Conservation (phyloP, 75 land plant species). For the Selaginella moellendorffii region DNA sequence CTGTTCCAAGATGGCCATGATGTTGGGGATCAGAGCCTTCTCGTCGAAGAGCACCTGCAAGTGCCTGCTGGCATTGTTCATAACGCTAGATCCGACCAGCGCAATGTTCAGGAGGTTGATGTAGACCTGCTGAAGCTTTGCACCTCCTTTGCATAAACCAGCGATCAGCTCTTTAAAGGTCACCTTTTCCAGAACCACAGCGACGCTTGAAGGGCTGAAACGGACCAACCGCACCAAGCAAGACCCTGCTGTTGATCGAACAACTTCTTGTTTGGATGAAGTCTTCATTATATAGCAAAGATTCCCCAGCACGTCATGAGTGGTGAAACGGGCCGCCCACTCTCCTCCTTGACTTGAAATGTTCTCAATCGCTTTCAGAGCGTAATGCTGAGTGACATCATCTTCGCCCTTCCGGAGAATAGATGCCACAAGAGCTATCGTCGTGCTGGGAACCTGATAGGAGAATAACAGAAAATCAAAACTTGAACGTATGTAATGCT, state of each 20-base stretch:
- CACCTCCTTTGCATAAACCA: conserved; percentile 43
- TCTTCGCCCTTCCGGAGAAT: conserved; percentile 92
- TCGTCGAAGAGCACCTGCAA: conserved; percentile 60
- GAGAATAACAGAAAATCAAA: too few species aligned
- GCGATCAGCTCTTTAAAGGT: conserved; percentile 61
- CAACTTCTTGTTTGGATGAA: conserved; percentile 64
- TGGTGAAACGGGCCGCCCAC: conserved; percentile 83
- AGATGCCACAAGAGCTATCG: conserved; percentile 72
- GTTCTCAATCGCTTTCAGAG: conserved; percentile 87
- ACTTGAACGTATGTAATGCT: too few species aligned
- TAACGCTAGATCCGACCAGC: conserved; percentile 46
- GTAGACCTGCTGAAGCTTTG: conserved; percentile 71
- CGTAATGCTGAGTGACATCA: conserved; percentile 89
- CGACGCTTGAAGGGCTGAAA: conserved; percentile 59
- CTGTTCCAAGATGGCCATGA: conserved; percentile 72
- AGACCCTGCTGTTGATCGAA: conserved; percentile 90
- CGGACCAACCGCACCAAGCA: conserved; percentile 86
- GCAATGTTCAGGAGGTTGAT: conserved; percentile 78
- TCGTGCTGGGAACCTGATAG: conserved; percentile 71
- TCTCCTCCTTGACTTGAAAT: conserved; percentile 88
- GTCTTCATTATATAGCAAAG: conserved; percentile 72
- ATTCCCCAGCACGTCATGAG: conserved; percentile 64
- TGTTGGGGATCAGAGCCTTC: conserved; percentile 58
- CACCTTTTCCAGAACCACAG: conserved; percentile 63
- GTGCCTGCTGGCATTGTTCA: conserved; percentile 42